These are phyloP conservation scores for Mycena indigotica DNA, from an alignment of 768 basidiomycete genomes.

Conservation along the genomic window DNA sequence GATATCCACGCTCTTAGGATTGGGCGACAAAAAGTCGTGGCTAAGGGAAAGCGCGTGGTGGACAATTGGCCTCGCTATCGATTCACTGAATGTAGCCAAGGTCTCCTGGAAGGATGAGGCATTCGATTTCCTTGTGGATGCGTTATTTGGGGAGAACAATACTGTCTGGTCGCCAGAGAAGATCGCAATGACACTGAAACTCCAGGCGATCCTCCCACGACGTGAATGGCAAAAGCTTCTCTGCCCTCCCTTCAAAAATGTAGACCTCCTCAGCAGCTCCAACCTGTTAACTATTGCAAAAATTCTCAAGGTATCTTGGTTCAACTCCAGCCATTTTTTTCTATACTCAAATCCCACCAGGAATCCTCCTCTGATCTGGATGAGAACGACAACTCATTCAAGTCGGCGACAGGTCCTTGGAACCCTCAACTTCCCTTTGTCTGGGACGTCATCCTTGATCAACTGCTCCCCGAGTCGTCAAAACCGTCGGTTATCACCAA, in stretches of 20 bases:
- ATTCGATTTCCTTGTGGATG: conserved; percentile 48
- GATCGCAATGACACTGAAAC: conserved; percentile 72
- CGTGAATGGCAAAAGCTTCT: conserved; percentile 69
- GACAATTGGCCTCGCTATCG: conserved; percentile 65
- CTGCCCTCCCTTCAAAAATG: conserved; percentile 75
- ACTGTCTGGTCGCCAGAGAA: conserved; percentile 84
- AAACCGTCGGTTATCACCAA: conserved; percentile 40
- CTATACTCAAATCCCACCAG: too few relatives aligned
- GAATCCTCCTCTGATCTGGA: conserved; percentile 62
- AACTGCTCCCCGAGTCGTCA: conserved; percentile 55
- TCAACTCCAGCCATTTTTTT: too few relatives aligned
- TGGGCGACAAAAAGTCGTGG: conserved; percentile 89
- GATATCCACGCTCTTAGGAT: conserved; percentile 58
- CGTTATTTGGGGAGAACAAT: conserved; percentile 55
- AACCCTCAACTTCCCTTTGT: conserved; percentile 91
- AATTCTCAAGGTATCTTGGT: conserved; percentile 71
- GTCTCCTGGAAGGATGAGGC: conserved; percentile 76
- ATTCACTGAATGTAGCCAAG: conserved; percentile 56
- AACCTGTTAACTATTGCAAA: conserved; percentile 75
- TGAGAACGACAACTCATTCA: conserved; percentile 42
- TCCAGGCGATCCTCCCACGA: conserved; percentile 63
- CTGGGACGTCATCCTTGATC: conserved; percentile 83
- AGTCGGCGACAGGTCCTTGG: conserved; percentile 64
- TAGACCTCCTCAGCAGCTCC: conserved; percentile 64
- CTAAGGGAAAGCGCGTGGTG: conserved; percentile 91